These are phyloP conservation scores for Coccomyxa subellipsoidea DNA, from an alignment of 163 green algal species.

Conservation along the genomic window DNA sequence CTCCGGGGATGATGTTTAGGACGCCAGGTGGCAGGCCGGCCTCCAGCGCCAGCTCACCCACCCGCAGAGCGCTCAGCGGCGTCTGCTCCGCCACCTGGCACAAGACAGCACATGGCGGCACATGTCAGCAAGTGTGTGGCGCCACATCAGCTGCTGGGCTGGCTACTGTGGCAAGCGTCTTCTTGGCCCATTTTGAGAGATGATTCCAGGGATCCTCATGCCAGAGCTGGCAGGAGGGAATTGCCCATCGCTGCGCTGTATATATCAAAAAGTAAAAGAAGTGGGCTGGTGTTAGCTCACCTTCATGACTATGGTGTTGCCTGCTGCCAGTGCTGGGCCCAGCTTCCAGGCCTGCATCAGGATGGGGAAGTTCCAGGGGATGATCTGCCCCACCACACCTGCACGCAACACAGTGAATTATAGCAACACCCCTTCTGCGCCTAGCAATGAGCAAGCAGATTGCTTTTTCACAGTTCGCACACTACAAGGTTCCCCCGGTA, in stretches of 20 bases:
- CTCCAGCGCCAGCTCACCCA: constrained; percentile 62
- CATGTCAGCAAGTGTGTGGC: neutral
- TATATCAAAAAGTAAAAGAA: no score
- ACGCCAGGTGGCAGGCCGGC: constrained; percentile 56
- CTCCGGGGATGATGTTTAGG: constrained; percentile 68
- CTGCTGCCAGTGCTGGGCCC: constrained; percentile 51
- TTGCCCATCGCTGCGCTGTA: no score
- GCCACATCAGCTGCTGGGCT: no score
- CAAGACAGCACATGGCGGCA: neutral
- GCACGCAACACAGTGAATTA: neutral
- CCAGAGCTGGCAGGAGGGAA: no score
- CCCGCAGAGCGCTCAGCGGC: constrained; percentile 55
- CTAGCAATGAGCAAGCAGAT: no score
- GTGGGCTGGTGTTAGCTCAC: no score
- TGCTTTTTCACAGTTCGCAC: no score
- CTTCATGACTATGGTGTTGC: constrained; percentile 33
- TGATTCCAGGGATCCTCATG: no score
- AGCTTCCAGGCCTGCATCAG: constrained; percentile 70
- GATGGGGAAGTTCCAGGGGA: constrained; percentile 62
- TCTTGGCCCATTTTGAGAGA: no score
- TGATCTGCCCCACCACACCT: constrained; percentile 53
- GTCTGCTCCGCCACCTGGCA: constrained; percentile 58
- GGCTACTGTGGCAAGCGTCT: no score
- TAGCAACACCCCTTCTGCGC: no score
- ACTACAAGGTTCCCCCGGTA: no score